Percentiles rank a stretch among this genome's conserved stretches.
These are phyloP conservation scores for Cyberlindnera suaveolens DNA, from an alignment of 805 yeast genomes.

Conservation along the genomic window DNA sequence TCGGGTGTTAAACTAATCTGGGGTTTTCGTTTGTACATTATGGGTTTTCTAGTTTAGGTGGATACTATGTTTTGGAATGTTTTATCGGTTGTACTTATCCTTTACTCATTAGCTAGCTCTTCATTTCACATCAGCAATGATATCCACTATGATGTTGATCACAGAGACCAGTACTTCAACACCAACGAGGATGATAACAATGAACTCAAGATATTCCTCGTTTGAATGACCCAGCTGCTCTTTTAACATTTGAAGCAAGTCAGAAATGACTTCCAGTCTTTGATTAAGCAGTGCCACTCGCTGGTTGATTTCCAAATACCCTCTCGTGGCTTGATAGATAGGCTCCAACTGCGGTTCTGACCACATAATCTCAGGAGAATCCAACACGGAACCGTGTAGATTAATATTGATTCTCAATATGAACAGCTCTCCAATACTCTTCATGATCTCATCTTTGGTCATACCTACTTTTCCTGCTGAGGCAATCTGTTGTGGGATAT, in stretches of 20 bases:
- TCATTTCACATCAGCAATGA: constrained; percentile 29
- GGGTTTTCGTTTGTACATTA: constrained; percentile 20
- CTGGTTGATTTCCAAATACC: constrained; percentile 91
- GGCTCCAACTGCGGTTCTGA: constrained; percentile 97
- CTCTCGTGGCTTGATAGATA: constrained; percentile 93
- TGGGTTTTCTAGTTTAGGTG: constrained; percentile 22
- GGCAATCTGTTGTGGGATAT: constrained; percentile 94
- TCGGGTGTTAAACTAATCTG: constrained; percentile 1
- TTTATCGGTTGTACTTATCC: not conserved
- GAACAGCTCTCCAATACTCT: constrained; percentile 92
- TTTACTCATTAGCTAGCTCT: not conserved
- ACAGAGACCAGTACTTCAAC: constrained; percentile 88
- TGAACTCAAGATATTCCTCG: constrained; percentile 85
- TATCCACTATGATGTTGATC: constrained; percentile 66
- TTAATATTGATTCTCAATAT: constrained; percentile 79
- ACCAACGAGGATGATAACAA: constrained; percentile 85
- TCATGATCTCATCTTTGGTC: constrained; percentile 94
- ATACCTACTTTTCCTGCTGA: constrained; percentile 90
- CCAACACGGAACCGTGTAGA: constrained; percentile 82
- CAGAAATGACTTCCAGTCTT: constrained; percentile 88
- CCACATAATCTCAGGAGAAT: constrained; percentile 98
- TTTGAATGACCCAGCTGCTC: constrained; percentile 96
- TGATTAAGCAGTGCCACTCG: constrained; percentile 86
- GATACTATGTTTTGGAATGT: constrained; percentile 17
- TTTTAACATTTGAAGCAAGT: constrained; percentile 89